A percentile compares a stretch with the other conserved stretches of the same genome.
These are phyloP conservation scores for Crucihimalaya himalaica DNA, from an alignment of 345 rosid species.

Conservation along the genomic window DNA sequence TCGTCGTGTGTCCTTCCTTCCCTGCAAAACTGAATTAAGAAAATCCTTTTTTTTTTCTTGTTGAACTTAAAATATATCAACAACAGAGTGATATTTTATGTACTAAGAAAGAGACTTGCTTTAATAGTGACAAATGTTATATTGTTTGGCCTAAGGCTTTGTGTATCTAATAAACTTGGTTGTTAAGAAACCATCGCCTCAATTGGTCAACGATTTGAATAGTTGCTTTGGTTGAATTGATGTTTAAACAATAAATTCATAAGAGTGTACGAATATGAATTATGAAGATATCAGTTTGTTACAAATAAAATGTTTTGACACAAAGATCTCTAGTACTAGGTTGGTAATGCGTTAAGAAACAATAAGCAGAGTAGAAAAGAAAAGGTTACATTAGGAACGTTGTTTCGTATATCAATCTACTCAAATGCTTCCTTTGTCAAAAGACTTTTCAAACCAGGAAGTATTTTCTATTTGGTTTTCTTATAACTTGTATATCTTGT, in stretches of 20 bases:
- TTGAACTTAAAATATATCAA: not conserved
- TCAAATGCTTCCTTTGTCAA: slow-evolving; percentile 43
- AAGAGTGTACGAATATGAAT: too few relatives aligned
- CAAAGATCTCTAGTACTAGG: too few relatives aligned
- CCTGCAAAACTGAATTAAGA: not conserved
- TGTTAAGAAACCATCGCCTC: not conserved
- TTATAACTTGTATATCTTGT: not conserved
- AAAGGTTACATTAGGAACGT: slow-evolving; percentile 29
- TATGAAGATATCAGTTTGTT: too few relatives aligned
- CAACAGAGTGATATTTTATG: not conserved
- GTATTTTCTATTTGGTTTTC: slow-evolving; percentile 29
- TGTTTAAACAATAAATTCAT: too few relatives aligned
- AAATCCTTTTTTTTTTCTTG: not conserved
- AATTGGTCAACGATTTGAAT: too few relatives aligned
- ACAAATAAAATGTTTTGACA: too few relatives aligned
- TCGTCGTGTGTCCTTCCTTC: not conserved
- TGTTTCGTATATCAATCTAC: slow-evolving; percentile 46
- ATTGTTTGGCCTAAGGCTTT: not conserved
- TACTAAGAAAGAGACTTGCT: not conserved
- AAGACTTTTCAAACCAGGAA: slow-evolving; percentile 56
- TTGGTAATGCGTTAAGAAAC: too few relatives aligned
- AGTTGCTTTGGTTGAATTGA: too few relatives aligned
- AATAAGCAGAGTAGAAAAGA: too few relatives aligned
- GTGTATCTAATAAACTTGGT: not conserved
- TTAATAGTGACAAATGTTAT: not conserved